Percentiles rank a stretch among this genome's conserved stretches.
These are phyloP conservation scores for Scenedesmus sp. DNA, from an alignment of 163 green algal genomes.

Conservation along the genomic window DNA sequence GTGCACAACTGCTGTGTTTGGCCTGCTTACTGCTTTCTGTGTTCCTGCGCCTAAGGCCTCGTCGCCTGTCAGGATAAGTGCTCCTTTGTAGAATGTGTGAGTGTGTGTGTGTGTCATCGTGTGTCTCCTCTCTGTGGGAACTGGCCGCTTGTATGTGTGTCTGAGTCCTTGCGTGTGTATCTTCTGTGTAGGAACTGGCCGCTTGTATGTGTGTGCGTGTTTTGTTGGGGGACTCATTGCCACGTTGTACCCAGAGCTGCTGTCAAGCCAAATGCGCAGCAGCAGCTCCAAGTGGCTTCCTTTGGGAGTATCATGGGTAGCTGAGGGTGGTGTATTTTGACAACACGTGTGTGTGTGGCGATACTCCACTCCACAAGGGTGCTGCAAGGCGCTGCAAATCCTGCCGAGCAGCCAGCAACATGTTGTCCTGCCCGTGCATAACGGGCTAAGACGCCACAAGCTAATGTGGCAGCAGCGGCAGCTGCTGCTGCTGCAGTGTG, in stretches of 20 bases:
- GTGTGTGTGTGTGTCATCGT: background rate
- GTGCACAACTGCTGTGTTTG: background rate
- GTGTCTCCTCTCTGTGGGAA: background rate
- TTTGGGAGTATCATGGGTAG: background rate
- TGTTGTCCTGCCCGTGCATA: too few species aligned
- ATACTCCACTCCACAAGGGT: too few species aligned
- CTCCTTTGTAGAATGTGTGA: too few species aligned
- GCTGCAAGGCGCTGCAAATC: too few species aligned
- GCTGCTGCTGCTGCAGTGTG: background rate
- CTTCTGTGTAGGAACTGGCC: too few species aligned
- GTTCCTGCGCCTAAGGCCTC: background rate
- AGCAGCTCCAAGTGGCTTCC: background rate
- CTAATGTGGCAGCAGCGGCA: background rate
- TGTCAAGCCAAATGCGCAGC: background rate
- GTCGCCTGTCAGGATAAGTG: background rate
- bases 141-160: background rate
- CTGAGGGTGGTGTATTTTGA: too few species aligned
- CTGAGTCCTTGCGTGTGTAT: background rate
- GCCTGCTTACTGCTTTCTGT: background rate
- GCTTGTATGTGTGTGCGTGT: background rate
- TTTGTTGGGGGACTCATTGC: background rate
- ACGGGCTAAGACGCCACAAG: background rate
- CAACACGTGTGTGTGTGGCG: background rate
- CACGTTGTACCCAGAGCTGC: background rate
- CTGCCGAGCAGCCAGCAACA: too few species aligned